A percentile compares a stretch with the other conserved stretches of the same genome.
Conservation (phyloP, 2,329 filamentous ascomycete species). For the Grosmannia clavigera region DNA sequence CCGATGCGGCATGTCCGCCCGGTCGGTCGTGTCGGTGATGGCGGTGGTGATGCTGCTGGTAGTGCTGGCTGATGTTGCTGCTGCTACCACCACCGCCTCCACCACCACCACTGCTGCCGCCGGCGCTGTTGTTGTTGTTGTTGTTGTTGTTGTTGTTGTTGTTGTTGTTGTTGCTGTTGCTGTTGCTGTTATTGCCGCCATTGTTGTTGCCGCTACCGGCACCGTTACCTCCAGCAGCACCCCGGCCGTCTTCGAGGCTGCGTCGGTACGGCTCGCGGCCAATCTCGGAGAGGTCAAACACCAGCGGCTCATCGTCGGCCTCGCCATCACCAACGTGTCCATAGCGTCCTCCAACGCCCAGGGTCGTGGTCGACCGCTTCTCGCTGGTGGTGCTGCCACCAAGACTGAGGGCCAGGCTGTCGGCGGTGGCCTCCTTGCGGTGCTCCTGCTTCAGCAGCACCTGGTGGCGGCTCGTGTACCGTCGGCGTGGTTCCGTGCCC, state of each 20-base stretch:
- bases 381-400: conserved; percentile 7
- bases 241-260: not conserved
- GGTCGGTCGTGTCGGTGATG: not conserved
- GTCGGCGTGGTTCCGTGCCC: conserved; percentile 7
- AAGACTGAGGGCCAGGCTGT: not conserved
- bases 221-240: conserved; percentile 14
- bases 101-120: too few species aligned
- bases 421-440: not conserved
- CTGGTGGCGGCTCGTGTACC: conserved; percentile 10
- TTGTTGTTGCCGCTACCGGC: not conserved
- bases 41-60: not conserved
- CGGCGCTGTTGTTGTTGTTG: too few species aligned
- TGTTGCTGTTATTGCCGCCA: too few species aligned
- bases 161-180: too few species aligned
- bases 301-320: conserved; percentile 53
- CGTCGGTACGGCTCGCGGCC: conserved; percentile 41
- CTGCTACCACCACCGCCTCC: too few species aligned
- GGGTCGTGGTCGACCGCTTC: conserved; percentile 23
- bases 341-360: conserved; percentile 7
- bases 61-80: too few species aligned
- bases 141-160: too few species aligned
- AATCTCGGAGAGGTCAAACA: conserved; percentile 65
- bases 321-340: conserved; percentile 27
- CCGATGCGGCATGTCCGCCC: not conserved
- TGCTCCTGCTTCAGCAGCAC: not conserved